Conservation (phyloP, 2,329 filamentous ascomycete species). For the Scopulariopsis brevicaulis region DNA sequence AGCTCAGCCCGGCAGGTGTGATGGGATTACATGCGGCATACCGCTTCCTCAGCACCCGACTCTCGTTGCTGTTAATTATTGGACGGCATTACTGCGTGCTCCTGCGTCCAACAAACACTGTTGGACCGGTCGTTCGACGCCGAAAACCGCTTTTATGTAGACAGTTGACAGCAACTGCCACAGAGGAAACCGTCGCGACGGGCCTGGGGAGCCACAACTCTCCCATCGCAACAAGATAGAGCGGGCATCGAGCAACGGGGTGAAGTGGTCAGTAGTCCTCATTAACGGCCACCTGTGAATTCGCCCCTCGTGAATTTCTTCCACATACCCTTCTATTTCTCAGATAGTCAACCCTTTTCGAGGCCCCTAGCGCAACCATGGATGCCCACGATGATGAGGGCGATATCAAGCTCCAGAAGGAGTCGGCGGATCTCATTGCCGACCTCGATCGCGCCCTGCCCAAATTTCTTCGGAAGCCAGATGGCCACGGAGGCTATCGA, state of each 20-base stretch:
- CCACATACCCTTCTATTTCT: not conserved
- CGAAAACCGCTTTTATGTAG: no score
- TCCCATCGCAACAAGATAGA: not conserved
- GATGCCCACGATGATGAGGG: slow-evolving; percentile 48
- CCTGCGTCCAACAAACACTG: no score
- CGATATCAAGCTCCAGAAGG: slow-evolving; percentile 51
- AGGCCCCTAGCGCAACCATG: slow-evolving; percentile 25
- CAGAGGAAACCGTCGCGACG: not conserved
- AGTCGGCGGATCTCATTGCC: slow-evolving; percentile 41
- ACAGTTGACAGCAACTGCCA: no score
- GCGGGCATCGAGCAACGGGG: not conserved
- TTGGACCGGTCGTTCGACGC: no score
- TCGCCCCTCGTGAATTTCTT: not conserved
- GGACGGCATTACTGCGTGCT: no score
- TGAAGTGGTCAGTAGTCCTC: not conserved
- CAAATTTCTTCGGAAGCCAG: slow-evolving; percentile 39
- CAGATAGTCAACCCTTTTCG: not conserved
- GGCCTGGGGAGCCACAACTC: not conserved
- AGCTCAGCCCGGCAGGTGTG: no score
- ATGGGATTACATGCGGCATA: no score
- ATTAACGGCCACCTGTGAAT: not conserved
- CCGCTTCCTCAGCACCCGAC: no score
- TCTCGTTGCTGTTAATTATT: no score
- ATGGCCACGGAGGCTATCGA: slow-evolving; percentile 26
- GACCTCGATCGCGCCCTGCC: slow-evolving; percentile 44